A percentile compares a stretch with the other conserved stretches of the same genome.
Conservation (phyloP, 148 eudicot species). For the Heliosperma pusillum region DNA sequence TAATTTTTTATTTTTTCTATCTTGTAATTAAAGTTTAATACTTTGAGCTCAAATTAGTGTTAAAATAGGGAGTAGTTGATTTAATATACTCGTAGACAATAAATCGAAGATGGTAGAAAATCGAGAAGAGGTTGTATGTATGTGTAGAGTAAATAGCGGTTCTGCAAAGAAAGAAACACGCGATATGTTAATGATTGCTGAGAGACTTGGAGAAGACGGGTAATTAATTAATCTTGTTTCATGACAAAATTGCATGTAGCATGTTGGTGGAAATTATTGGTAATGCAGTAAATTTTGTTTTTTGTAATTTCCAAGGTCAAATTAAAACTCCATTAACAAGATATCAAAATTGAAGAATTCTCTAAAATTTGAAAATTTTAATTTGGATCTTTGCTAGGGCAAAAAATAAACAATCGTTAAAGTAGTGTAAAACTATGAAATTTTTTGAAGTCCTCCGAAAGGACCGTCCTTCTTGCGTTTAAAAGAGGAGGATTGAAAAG, state of each 20-base stretch:
- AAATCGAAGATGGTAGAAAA: not conserved
- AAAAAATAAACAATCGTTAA: too few relatives aligned
- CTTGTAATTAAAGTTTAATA: too few relatives aligned
- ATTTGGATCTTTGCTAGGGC: too few relatives aligned
- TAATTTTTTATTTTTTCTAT: too few relatives aligned
- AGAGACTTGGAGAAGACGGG: not conserved
- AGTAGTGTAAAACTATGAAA: too few relatives aligned
- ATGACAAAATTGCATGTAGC: constrained; percentile 15
- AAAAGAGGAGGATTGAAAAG: too few relatives aligned
- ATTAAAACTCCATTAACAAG: not conserved
- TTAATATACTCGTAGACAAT: too few relatives aligned
- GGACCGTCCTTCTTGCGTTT: too few relatives aligned
- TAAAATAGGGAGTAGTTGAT: too few relatives aligned
- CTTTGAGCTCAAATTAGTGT: too few relatives aligned
- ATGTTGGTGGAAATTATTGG: not conserved
- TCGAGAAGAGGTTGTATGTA: not conserved
- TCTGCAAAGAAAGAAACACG: not conserved
- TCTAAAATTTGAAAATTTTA: too few relatives aligned
- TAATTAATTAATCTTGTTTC: constrained; percentile 8
- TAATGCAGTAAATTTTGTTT: constrained; percentile 1
- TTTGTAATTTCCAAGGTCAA: constrained; percentile 8
- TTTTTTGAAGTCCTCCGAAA: too few relatives aligned
- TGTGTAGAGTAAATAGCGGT: not conserved
- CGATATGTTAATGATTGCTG: constrained; percentile 20
- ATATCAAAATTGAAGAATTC: not conserved